Evolutionary conservation across 768 basidiomycete genomes (phyloP).

Genomic region (Neoboletus subvelutipes): DNA sequence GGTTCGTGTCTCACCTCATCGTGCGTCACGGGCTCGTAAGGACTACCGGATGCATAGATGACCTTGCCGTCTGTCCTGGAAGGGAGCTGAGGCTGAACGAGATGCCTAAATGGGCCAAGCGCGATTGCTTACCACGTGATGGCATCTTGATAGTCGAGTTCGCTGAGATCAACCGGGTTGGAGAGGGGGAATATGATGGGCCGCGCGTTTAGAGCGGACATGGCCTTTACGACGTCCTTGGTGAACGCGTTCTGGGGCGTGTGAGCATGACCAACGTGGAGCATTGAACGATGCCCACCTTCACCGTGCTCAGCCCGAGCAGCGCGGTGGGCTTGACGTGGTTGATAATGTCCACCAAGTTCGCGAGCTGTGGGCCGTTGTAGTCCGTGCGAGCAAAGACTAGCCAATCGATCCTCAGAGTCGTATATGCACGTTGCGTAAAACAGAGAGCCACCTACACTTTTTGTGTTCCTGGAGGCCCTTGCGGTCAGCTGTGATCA

Average conservation of each 20-base stretch:
- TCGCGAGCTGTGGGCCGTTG: conserved; percentile 57
- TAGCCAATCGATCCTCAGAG: conserved; percentile 18
- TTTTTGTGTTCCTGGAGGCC: conserved; percentile 73
- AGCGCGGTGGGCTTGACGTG: conserved; percentile 77
- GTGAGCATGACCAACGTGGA: neutral
- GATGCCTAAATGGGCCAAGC: neutral
- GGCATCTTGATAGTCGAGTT: conserved; percentile 61
- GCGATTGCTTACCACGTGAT: conserved; percentile 45
- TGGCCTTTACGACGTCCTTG: conserved; percentile 57
- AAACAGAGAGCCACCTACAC: conserved; percentile 38
- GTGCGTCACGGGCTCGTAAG: conserved; percentile 55
- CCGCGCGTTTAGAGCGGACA: conserved; percentile 61
- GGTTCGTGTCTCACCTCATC: conserved; percentile 53
- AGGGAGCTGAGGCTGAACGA: neutral
- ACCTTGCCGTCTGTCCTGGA: conserved; percentile 61
- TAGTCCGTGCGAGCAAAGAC: conserved; percentile 75
- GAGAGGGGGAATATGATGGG: conserved; percentile 86
- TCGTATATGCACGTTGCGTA: neutral
- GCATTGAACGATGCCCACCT: conserved; percentile 18
- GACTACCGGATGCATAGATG: conserved; percentile 73
- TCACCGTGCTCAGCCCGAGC: conserved; percentile 66
- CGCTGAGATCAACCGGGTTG: conserved; percentile 64
- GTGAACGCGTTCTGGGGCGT: conserved; percentile 52
- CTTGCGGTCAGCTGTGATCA: conserved; percentile 68
- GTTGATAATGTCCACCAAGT: conserved; percentile 64